phyloP scores from a whole-genome alignment of 129 eudicot species.

The Centrapalus pauciflorus region DNA sequence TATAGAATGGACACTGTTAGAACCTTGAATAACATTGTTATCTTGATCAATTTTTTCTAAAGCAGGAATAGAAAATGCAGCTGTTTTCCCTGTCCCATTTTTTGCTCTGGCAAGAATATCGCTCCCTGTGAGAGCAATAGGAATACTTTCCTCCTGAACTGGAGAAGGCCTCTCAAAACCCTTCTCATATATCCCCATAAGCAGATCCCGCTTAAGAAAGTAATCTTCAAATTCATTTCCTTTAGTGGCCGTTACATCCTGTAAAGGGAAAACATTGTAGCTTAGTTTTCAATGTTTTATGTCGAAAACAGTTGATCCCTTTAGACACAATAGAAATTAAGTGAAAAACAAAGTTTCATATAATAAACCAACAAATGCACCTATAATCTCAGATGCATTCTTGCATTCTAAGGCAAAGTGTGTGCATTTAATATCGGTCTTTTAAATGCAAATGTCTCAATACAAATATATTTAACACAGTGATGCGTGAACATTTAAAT shows the following conservation, averaged over 20 bases:
- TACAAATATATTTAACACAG: background rate
- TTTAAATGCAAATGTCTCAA: background rate
- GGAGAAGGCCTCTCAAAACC: slow-evolving; percentile 95
- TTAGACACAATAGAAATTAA: background rate
- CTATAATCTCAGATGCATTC: too few relatives aligned
- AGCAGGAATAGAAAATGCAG: slow-evolving; percentile 88
- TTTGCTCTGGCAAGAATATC: slow-evolving; percentile 95
- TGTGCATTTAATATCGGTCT: too few relatives aligned
- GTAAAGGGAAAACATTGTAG: slow-evolving; percentile 3
- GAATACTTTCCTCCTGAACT: slow-evolving; percentile 85
- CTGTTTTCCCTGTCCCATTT: slow-evolving; percentile 94
- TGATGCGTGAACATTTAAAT: background rate
- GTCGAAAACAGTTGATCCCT: background rate
- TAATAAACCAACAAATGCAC: background rate
- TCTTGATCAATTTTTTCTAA: slow-evolving; percentile 90
- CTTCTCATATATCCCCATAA: slow-evolving; percentile 91
- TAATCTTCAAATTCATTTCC: slow-evolving; percentile 95
- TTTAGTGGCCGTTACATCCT: slow-evolving; percentile 97
- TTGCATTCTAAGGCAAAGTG: too few relatives aligned
- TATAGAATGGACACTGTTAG: slow-evolving; percentile 7
- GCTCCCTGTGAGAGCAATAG: slow-evolving; percentile 86
- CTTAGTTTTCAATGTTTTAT: too few relatives aligned
- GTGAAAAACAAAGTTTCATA: background rate
- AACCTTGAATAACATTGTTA: slow-evolving; percentile 82
- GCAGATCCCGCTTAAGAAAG: slow-evolving; percentile 79